These are phyloP conservation scores for Mollisia scopiformis DNA, from an alignment of 2,329 filamentous ascomycete species.

Conservation along the genomic window DNA sequence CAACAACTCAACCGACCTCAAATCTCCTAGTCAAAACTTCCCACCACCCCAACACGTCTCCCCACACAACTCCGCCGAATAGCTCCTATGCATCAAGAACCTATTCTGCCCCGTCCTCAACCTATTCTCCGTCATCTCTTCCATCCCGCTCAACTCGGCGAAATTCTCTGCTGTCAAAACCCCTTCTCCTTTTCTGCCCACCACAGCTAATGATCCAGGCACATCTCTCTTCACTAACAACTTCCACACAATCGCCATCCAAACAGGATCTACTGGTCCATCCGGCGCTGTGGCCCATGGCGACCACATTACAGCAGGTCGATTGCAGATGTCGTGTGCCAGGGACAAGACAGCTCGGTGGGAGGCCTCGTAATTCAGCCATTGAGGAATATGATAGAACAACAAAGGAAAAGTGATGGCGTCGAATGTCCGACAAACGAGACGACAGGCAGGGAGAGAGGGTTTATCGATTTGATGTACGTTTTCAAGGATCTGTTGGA, in stretches of 20 bases:
- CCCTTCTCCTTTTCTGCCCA: neutral
- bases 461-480: constrained; percentile 6
- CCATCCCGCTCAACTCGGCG: constrained; percentile 24
- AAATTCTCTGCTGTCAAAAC: constrained; percentile 22
- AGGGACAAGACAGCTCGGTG: constrained; percentile 13
- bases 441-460: constrained; percentile 19
- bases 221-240: constrained; percentile 6
- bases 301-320: constrained; percentile 27
- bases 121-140: constrained; percentile 24
- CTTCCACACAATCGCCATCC: constrained; percentile 25
- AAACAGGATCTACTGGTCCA: constrained; percentile 13
- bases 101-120: constrained; percentile 28
- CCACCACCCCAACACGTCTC: neutral
- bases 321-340: constrained; percentile 13
- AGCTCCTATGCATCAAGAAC: constrained; percentile 25
- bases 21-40: neutral
- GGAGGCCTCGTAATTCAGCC: constrained; percentile 16
- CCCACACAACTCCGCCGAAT: constrained; percentile 10
- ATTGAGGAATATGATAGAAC: constrained; percentile 24
- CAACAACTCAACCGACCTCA: neutral
- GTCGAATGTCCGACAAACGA: constrained; percentile 22
- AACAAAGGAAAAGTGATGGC: constrained; percentile 22
- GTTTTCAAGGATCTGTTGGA: constrained; percentile 20
- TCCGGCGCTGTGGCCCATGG: constrained; percentile 20
- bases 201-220: neutral